Percentiles rank a stretch among this genome's conserved stretches.
Evolutionary conservation across 345 rosid genomes (phyloP).

Genomic region (Capsella bursapastoris): DNA sequence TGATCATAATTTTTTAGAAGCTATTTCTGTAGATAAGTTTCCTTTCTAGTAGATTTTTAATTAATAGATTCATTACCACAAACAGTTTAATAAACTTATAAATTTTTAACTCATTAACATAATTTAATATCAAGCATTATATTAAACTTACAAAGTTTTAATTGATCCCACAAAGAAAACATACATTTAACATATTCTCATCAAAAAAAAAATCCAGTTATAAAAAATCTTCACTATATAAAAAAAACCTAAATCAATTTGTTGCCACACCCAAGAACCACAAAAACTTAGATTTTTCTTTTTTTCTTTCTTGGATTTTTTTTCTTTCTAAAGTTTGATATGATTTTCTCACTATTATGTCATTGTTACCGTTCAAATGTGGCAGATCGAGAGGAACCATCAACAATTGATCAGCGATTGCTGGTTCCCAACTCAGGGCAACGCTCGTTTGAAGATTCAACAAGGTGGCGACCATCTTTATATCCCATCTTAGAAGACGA

Average conservation of each 20-base stretch:
- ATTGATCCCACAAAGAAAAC: not conserved
- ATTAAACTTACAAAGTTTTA: not conserved
- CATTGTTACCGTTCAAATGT: conserved; percentile 31
- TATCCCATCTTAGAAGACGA: conserved; percentile 34
- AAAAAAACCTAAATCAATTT: not conserved
- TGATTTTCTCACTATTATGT: conserved; percentile 16
- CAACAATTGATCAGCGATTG: not conserved
- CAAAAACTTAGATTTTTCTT: not conserved
- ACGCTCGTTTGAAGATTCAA: not conserved
- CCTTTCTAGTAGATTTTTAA: not conserved
- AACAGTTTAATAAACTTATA: not conserved
- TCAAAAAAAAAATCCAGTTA: conserved; percentile 12
- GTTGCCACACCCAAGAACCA: not conserved
- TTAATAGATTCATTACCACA: conserved; percentile 12
- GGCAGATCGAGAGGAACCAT: conserved; percentile 1
- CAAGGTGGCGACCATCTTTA: conserved; percentile 42
- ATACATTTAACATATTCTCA: not conserved
- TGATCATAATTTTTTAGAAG: not conserved
- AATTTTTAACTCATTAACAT: not conserved
- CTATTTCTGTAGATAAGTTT: not conserved
- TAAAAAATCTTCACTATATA: not conserved
- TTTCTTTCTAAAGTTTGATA: not conserved
- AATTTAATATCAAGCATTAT: not conserved
- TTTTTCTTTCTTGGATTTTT: not conserved
- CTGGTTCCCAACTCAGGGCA: not conserved